Base-by-base conservation (phyloP, 1,284 basidiomycete genomes). In the Ceratobasidium sp. region DNA sequence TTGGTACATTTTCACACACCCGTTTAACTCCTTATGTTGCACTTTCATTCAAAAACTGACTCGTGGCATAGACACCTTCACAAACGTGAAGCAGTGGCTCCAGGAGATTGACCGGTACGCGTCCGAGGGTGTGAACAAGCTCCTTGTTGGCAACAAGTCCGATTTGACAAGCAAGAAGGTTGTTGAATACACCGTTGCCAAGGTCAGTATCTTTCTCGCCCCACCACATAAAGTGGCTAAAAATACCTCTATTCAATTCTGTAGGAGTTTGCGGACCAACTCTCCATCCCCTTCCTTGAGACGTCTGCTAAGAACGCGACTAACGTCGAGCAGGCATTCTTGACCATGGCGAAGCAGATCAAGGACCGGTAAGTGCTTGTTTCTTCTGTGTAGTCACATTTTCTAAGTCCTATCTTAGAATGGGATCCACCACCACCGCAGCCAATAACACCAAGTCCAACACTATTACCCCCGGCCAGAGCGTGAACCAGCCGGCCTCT, bases 41-140 rank as follows among this genome's bases (percentile, higher is more conserved):
- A 18, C 50, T 35, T 16, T 16, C 32, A 43, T 21, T 23, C 26
- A 1, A 46, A n/a, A 30, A 32, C 26, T 57, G 46, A 54, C 26
- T 57, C 59, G 64, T 69, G 64, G 47, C 66, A 52, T 43, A 96
- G 96, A 98, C 80, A 96, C 96, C 18, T 98, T 98, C 85, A 91
- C 92, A 79, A 98, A 99, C 80, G 98, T 99, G 82, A 99, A 99
- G 87, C 96, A 98, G 82, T 99, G 98, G 98, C 88, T 99, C 74
- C 96, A 98, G 81, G 97, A 99, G 84, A 99, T 99, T 79, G 98
- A 99, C 85, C 91, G 97, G 79, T 98, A 99, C 82, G 98, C 98
- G 74, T 96, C 95, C 63, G 98, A 99, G 83, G 98, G 97, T 71
- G 97, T 99, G 75, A 98, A 98, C 89, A 98, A 98, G 85, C 84